These are phyloP conservation scores for Pouteria glomerata DNA, from an alignment of 148 eudicot species.

Conservation along the genomic window DNA sequence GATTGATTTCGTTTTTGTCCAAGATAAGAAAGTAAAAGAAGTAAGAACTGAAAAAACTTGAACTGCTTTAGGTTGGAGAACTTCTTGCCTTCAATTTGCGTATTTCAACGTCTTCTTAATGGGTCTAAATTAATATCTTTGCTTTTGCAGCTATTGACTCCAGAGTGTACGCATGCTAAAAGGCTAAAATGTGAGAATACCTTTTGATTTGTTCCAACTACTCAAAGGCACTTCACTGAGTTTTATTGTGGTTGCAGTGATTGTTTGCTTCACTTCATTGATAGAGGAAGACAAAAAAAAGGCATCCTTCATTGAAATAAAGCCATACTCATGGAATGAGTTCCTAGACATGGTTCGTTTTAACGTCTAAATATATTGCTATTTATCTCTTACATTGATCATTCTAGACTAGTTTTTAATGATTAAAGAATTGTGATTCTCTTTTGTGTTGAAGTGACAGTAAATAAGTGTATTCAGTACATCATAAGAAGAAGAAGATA, in stretches of 20 bases:
- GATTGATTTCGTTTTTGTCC: slow-evolving; percentile 79
- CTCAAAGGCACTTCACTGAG: slow-evolving; percentile 6
- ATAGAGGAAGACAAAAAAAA: slow-evolving; percentile 43
- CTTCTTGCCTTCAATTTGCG: background rate
- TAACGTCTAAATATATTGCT: background rate
- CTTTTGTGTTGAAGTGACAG: no score
- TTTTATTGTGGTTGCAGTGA: slow-evolving; percentile 41
- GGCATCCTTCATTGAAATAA: slow-evolving; percentile 47
- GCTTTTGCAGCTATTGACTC: slow-evolving; percentile 35
- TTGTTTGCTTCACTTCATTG: slow-evolving; percentile 73
- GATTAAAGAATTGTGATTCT: no score
- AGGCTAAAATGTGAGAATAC: slow-evolving; percentile 63
- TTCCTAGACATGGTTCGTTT: slow-evolving; percentile 56
- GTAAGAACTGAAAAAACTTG: slow-evolving; percentile 39
- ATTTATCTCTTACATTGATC: background rate
- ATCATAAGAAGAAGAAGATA: no score
- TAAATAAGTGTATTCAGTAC: no score
- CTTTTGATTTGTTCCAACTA: slow-evolving; percentile 1
- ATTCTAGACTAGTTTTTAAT: no score
- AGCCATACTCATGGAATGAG: slow-evolving; percentile 66
- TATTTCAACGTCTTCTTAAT: slow-evolving; percentile 2
- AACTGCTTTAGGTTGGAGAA: background rate
- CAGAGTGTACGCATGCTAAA: slow-evolving; percentile 47
- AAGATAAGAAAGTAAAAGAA: slow-evolving; percentile 61
- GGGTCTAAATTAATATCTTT: background rate